These are phyloP conservation scores for Solanum medicagineum DNA, from an alignment of 257 asterid species.

Conservation along the genomic window DNA sequence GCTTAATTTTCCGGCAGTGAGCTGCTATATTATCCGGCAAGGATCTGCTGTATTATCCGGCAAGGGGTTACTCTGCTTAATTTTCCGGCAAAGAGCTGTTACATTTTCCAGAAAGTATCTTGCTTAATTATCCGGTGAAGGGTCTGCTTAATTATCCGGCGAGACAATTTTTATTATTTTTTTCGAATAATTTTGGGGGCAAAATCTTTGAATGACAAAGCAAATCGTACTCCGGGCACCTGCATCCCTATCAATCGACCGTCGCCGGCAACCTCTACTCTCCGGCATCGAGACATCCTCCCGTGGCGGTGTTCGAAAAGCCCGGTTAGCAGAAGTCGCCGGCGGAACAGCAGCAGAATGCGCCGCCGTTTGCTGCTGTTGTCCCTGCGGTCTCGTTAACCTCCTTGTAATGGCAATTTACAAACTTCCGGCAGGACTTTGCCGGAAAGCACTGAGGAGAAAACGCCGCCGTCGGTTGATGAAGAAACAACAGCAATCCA, in stretches of 20 bases:
- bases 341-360: slow-evolving; percentile 86
- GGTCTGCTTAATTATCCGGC: background rate
- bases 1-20: too few relatives aligned
- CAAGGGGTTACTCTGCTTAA: too few relatives aligned
- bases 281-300: slow-evolving; percentile 9
- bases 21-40: too few relatives aligned
- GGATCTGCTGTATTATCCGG: too few relatives aligned
- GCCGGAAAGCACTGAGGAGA: slow-evolving; percentile 47
- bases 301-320: slow-evolving; percentile 12
- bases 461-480: slow-evolving; percentile 33
- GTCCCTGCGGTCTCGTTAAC: slow-evolving; percentile 62
- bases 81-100: too few relatives aligned
- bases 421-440: slow-evolving; percentile 63
- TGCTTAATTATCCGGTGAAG: background rate
- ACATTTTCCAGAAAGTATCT: background rate
- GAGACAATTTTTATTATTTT: too few relatives aligned
- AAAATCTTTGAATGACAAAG: slow-evolving; percentile 13
- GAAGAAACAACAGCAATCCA: background rate
- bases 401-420: slow-evolving; percentile 49
- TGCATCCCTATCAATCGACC: slow-evolving; percentile 9
- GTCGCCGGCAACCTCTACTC: slow-evolving; percentile 37
- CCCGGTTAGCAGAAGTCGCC: slow-evolving; percentile 50
- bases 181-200: background rate
- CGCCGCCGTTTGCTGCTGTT: slow-evolving; percentile 78
- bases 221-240: slow-evolving; percentile 24